phyloP scores from a whole-genome alignment of 228 moss, liverwort and hornwort species.

The Sphagnum fallax region DNA sequence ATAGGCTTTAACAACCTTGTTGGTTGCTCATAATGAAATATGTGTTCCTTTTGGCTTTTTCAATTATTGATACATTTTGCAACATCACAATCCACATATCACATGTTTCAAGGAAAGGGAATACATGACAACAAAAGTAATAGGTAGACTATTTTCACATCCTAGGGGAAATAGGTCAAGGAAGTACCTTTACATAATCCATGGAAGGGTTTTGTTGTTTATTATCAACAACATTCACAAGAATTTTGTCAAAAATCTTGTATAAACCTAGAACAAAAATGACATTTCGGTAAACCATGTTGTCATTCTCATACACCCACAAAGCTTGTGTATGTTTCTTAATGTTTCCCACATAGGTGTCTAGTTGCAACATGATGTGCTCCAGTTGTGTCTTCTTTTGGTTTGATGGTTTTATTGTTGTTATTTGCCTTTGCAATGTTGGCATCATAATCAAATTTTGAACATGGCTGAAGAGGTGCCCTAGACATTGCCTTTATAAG shows the following conservation, averaged over 20 bases:
- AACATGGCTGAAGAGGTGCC: constrained; percentile 58
- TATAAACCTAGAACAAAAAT: constrained; percentile 88
- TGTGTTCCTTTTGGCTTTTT: background rate
- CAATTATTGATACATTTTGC: background rate
- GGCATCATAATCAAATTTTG: constrained; percentile 31
- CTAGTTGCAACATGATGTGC: constrained; percentile 81
- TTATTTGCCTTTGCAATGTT: constrained; percentile 12
- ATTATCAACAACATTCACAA: constrained; percentile 89
- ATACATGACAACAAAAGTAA: background rate
- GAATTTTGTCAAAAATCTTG: constrained; percentile 96
- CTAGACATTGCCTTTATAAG: constrained; percentile 15
- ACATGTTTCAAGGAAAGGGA: background rate
- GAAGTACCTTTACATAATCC: constrained; percentile 71
- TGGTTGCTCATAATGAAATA: background rate
- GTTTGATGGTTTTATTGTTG: constrained; percentile 68
- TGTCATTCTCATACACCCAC: constrained; percentile 85
- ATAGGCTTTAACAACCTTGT: no score
- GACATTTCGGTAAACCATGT: constrained; percentile 62
- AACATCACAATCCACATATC: no score
- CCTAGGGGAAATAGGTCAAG: background rate
- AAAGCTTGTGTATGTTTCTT: constrained; percentile 83
- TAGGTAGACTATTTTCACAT: background rate
- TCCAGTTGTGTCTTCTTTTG: constrained; percentile 96
- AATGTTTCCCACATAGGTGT: constrained; percentile 85
- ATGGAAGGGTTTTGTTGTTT: constrained; percentile 81